These are phyloP conservation scores for Arctostaphylos glauca DNA, from an alignment of 148 eudicot species.

Conservation along the genomic window DNA sequence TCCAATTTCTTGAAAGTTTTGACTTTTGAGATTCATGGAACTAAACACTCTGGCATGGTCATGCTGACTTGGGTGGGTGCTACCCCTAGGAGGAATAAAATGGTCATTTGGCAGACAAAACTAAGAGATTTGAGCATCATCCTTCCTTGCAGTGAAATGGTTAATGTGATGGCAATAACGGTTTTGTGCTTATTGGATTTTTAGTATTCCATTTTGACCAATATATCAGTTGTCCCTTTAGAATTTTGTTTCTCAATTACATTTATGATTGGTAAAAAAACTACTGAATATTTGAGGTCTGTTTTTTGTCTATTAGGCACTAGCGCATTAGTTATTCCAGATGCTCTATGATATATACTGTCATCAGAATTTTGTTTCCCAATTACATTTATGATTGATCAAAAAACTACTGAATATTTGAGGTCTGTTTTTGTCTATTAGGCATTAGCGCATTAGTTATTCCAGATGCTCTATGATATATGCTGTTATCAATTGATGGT, in stretches of 20 bases:
- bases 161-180: background rate
- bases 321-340: background rate
- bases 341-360: background rate
- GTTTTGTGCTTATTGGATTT: background rate
- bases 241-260: background rate
- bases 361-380: background rate
- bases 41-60: background rate
- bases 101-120: background rate
- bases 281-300: background rate
- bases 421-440: background rate
- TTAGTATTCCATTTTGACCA: background rate
- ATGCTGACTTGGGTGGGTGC: background rate
- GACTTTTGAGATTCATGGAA: background rate
- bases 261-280: background rate
- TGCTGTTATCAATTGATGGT: background rate
- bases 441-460: background rate
- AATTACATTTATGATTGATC: background rate
- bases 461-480: background rate
- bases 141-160: background rate
- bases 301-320: background rate
- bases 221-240: background rate
- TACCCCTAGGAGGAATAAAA: background rate
- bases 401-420: background rate
- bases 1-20: background rate
- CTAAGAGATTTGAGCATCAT: background rate